A percentile compares a stretch with the other conserved stretches of the same genome.
These are phyloP conservation scores for Yarrowia sp. DNA, from an alignment of 805 yeast species.

Conservation along the genomic window DNA sequence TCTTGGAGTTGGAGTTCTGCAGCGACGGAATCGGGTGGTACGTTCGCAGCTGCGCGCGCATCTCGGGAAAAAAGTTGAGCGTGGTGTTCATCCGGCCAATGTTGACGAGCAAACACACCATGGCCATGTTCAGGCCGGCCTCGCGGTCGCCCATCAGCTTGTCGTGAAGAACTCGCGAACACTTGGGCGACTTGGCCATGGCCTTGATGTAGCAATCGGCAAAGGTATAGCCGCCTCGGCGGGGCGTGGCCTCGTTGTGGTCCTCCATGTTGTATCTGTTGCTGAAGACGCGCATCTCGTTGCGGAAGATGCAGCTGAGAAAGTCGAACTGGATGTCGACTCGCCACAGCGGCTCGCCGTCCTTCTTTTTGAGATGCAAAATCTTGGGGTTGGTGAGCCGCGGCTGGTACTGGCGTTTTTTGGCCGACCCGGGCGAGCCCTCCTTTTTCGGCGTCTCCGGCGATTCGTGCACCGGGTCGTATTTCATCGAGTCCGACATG, in stretches of 20 bases:
- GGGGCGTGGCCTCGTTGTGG: neutral
- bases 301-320: constrained; percentile 59
- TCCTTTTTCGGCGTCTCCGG: constrained; percentile 24
- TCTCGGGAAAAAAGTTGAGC: constrained; percentile 86
- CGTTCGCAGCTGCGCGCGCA: constrained; percentile 90
- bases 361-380: constrained; percentile 68
- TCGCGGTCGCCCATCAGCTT: constrained; percentile 63
- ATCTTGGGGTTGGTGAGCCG: constrained; percentile 35
- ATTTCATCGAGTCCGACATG: constrained; percentile 12
- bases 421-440: neutral
- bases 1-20: constrained; percentile 59
- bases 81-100: constrained; percentile 95
- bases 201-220: constrained; percentile 80
- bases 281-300: constrained; percentile 63
- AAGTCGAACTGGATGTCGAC: constrained; percentile 84
- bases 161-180: constrained; percentile 79
- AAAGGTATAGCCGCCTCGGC: constrained; percentile 55
- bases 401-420: constrained; percentile 19
- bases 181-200: constrained; percentile 75
- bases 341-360: constrained; percentile 91
- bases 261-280: constrained; percentile 39
- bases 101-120: constrained; percentile 83
- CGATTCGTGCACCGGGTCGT: constrained; percentile 25
- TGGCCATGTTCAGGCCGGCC: constrained; percentile 65
- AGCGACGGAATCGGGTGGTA: constrained; percentile 90